Percentiles rank a stretch among this genome's conserved stretches.
Conservation (phyloP, 2,329 filamentous ascomycete species). For the Colletotrichum cereale region DNA sequence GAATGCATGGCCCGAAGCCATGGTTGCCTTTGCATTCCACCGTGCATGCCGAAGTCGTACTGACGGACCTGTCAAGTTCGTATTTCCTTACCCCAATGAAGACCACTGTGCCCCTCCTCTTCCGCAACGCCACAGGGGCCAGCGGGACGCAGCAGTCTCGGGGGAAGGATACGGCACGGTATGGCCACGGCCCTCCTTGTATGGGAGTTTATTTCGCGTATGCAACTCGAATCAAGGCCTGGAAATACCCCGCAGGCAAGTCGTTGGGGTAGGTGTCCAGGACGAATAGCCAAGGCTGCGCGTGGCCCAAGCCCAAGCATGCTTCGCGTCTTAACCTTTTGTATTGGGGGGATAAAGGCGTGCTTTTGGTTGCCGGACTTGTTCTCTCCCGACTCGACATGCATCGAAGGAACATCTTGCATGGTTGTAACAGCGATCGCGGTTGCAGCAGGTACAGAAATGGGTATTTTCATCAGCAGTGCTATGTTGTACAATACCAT, state of each 20-base stretch:
- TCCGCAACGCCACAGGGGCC: background rate
- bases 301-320: conserved; percentile 1
- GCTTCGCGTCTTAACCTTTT: background rate
- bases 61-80: background rate
- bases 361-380: background rate
- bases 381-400: background rate
- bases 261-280: background rate
- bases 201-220: conserved; percentile 13
- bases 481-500: conserved; percentile 19
- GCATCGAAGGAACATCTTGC: background rate
- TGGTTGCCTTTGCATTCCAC: background rate
- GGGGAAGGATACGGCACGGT: background rate
- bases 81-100: background rate
- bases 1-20: background rate
- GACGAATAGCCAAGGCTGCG: background rate
- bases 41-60: background rate
- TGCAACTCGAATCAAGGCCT: conserved; percentile 11
- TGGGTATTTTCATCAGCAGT: conserved; percentile 26
- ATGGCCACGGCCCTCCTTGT: conserved; percentile 9
- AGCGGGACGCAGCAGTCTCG: background rate
- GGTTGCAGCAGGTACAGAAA: background rate
- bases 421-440: background rate
- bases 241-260: background rate
- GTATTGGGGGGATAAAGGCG: background rate
- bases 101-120: background rate